Evolutionary conservation across 805 yeast genomes (phyloP).

Genomic region (Hanseniaspora opuntiae): DNA sequence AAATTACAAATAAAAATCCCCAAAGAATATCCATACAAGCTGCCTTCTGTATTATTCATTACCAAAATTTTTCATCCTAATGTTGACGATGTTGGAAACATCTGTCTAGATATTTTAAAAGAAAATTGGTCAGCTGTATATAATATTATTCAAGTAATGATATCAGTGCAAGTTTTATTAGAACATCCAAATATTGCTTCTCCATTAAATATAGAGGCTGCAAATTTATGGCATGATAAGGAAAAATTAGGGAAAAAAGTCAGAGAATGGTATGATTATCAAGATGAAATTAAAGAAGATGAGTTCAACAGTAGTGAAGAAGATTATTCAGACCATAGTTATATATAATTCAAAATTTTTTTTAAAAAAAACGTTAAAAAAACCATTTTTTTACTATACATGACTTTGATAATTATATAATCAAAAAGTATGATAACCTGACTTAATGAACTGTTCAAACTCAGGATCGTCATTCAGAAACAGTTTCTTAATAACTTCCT

Average conservation of each 20-base stretch:
- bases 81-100: constrained; percentile 50
- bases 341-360: neutral
- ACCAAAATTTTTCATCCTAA: constrained; percentile 58
- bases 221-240: constrained; percentile 38
- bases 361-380: no score
- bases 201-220: constrained; percentile 45
- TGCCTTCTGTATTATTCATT: constrained; percentile 43
- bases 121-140: constrained; percentile 54
- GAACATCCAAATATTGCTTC: constrained; percentile 50
- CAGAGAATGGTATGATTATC: constrained; percentile 15
- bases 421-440: neutral
- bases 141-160: constrained; percentile 45
- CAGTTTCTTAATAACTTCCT: constrained; percentile 25
- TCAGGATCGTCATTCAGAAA: constrained; percentile 21
- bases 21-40: constrained; percentile 41
- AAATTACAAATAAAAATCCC: constrained; percentile 40
- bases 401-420: neutral
- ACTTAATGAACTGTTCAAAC: constrained; percentile 9
- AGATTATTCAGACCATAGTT: neutral
- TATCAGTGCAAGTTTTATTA: constrained; percentile 45
- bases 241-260: constrained; percentile 26
- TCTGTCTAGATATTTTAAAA: constrained; percentile 50
- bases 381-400: no score
- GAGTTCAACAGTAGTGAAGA: neutral
- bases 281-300: constrained; percentile 14